Evolutionary conservation across 352 stramenopile species (phyloP).

Genomic region (Phytophthora hybrid): DNA sequence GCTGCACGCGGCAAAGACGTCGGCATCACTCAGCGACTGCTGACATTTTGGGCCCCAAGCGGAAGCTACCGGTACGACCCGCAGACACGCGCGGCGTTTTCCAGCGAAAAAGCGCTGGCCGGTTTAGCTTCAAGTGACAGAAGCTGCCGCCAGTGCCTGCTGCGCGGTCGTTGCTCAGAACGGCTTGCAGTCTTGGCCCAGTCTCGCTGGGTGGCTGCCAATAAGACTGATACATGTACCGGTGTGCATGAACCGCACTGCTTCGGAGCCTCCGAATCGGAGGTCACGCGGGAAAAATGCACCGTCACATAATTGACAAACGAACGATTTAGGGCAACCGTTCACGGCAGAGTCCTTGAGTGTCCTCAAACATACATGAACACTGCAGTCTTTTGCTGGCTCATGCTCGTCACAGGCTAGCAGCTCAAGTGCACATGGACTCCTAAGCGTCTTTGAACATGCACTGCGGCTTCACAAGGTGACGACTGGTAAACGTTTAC

Average conservation of each 20-base stretch:
- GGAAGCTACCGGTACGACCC: not conserved
- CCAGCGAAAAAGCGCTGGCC: conserved; percentile 1
- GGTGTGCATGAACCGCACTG: not conserved
- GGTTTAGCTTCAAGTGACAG: not conserved
- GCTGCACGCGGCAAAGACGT: conserved; percentile 8
- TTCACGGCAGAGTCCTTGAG: no score
- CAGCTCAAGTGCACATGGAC: no score
- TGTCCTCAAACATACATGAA: no score
- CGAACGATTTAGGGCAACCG: no score
- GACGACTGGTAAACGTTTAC: no score
- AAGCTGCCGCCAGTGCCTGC: not conserved
- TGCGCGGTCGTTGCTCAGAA: not conserved
- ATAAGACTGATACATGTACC: not conserved
- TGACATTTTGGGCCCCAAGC: conserved; percentile 2
- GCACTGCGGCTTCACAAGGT: no score
- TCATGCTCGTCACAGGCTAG: no score
- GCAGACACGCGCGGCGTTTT: conserved; percentile 20
- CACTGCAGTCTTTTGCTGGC: no score
- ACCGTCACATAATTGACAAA: conserved; percentile 4
- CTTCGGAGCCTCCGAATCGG: no score
- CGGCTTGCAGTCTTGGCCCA: not conserved
- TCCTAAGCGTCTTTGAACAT: no score
- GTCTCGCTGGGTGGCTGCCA: not conserved
- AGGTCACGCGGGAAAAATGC: not conserved
- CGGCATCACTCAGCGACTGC: not conserved